Percentiles rank a stretch among this genome's conserved stretches.
These are phyloP conservation scores for Citrus unshiu DNA, from an alignment of 345 rosid species.

Conservation along the genomic window DNA sequence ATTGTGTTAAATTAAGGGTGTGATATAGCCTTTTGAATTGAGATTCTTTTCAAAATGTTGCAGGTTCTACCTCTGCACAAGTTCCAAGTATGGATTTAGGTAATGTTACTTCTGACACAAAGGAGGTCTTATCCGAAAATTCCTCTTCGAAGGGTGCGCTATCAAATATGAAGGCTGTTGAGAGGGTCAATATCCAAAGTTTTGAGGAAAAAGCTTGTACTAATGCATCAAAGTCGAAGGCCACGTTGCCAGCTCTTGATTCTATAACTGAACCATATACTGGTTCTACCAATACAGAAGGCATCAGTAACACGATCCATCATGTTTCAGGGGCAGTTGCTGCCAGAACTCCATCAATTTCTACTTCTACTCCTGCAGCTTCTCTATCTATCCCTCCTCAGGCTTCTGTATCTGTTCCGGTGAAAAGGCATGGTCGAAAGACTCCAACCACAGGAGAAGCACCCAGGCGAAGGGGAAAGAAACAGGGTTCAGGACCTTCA, in stretches of 20 bases:
- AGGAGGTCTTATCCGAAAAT: slow-evolving; percentile 58
- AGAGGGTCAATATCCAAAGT: slow-evolving; percentile 26
- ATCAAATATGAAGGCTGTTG: slow-evolving; percentile 26
- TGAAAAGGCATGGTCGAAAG: slow-evolving; percentile 46
- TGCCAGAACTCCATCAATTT: slow-evolving; percentile 25
- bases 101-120: slow-evolving; percentile 67
- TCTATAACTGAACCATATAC: slow-evolving; percentile 12
- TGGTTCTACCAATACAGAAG: slow-evolving; percentile 17
- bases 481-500: slow-evolving; percentile 22
- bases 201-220: slow-evolving; percentile 22
- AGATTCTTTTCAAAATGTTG: slow-evolving; percentile 19
- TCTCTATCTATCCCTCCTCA: slow-evolving; percentile 18
- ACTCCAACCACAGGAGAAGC: slow-evolving; percentile 35
- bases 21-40: slow-evolving; percentile 3
- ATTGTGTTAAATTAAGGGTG: neutral
- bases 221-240: slow-evolving; percentile 15
- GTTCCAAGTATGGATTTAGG: slow-evolving; percentile 42
- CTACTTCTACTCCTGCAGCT: slow-evolving; percentile 19
- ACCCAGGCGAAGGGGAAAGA: slow-evolving; percentile 56
- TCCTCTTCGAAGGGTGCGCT: slow-evolving; percentile 38
- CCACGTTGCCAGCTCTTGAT: slow-evolving; percentile 16
- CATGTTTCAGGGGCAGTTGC: slow-evolving; percentile 14
- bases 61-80: slow-evolving; percentile 40
- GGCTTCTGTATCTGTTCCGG: slow-evolving; percentile 20
- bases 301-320: slow-evolving; percentile 1